These are phyloP conservation scores for Protostelium mycophagum DNA, from an alignment of 78 protist genomes.

Conservation along the genomic window DNA sequence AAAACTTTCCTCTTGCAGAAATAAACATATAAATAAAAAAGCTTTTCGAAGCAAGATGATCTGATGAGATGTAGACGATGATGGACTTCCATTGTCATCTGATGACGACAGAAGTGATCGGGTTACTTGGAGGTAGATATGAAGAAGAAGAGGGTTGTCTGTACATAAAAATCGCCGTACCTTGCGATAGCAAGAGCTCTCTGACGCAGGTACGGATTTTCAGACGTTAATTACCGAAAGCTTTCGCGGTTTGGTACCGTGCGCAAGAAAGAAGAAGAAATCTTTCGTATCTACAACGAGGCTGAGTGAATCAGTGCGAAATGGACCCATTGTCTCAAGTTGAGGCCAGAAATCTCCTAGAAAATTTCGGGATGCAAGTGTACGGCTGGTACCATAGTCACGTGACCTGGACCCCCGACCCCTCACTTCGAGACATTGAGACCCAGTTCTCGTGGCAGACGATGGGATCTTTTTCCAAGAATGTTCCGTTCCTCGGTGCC, in stretches of 20 bases:
- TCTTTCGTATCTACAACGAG: too few species aligned
- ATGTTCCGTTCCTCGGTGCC: constrained; percentile 47
- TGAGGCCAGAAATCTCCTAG: constrained; percentile 22
- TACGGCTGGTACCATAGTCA: constrained; percentile 87
- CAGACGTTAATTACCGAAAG: too few species aligned
- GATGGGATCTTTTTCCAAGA: not conserved
- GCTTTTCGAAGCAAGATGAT: constrained; percentile 33
- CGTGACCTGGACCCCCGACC: constrained; percentile 67
- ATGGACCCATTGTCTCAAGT: constrained; percentile 59
- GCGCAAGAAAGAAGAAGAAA: not conserved
- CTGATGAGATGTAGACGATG: constrained; percentile 5
- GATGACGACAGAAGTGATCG: constrained; percentile 64
- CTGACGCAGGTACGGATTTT: constrained; percentile 31
- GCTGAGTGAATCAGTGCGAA: constrained; percentile 21
- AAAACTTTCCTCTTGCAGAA: too few species aligned
- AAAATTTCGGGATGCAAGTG: constrained; percentile 4
- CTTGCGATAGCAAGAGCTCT: constrained; percentile 22
- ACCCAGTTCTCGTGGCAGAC: constrained; percentile 49
- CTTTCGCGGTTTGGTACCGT: too few species aligned
- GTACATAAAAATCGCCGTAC: constrained; percentile 24
- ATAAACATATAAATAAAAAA: not conserved
- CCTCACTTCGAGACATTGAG: constrained; percentile 71
- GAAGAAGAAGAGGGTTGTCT: constrained; percentile 16
- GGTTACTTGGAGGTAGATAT: constrained; percentile 61
- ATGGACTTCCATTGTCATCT: constrained; percentile 62